Base-by-base conservation (phyloP, 768 basidiomycete species). In the Glaciozyma martinii region DNA sequence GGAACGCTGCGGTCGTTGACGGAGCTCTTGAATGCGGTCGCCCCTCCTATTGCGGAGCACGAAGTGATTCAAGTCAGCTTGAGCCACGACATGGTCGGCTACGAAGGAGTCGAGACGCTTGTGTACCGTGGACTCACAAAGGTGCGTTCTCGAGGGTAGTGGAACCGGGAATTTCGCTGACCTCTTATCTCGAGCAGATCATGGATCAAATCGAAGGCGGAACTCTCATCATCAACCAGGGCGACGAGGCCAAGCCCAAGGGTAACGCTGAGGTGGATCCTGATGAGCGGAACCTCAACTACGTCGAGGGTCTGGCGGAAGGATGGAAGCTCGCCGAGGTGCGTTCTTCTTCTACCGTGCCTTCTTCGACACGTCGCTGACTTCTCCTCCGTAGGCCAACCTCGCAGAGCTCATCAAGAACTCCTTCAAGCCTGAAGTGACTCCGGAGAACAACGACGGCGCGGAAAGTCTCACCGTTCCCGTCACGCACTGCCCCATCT, bases 1-100 rank as follows among this genome's bases (percentile, higher is more conserved):
- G 87, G 88, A 32, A 90, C 91, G 33, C 78, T 93, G 44, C 90
- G 89, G 15, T 91, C 93, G 4, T 79, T 98, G 32, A 89, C 84
- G 3, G 92, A 94, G 63, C 86, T 99, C 62, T 80, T 99, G 58
- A 94, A 97, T 75, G 94, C 87, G 33, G 94, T 99, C 65, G 95
- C 95, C 0, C 95, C 95, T 49, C 95, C 95, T 18, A 98, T 98
- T 72, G 89, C 93, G 30, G 93, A 94, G 76, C 94, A 98, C 75
- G 95, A 99, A 77, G 90, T 97, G 21, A 92, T 99, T 68, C 85
- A 95, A 75, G 86, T 99, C 12, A 90, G 89, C 87, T 79, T 99
- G 46, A 88, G 87, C 73, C 93, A 98, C 78, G 92, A 95, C 71
- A 93, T 99, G 93, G 81, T 83, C 68, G 95, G 95, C 23, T 97